Percentiles rank a stretch among this genome's conserved stretches.
These are phyloP conservation scores for Hypoxylon cercidicola DNA, from an alignment of 495 filamentous ascomycete genomes.

Conservation along the genomic window DNA sequence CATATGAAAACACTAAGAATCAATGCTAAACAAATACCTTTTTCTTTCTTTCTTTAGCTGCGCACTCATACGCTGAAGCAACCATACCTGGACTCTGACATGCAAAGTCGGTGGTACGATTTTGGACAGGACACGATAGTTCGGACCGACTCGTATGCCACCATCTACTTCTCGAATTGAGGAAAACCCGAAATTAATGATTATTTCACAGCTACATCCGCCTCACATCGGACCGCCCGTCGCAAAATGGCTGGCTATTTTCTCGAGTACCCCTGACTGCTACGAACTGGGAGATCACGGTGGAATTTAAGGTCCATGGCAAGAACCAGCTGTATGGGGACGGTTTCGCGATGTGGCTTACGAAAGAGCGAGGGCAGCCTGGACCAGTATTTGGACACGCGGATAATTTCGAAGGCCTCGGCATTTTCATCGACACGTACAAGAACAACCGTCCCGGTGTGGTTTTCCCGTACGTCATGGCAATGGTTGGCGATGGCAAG, in stretches of 20 bases:
- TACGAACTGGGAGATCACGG: constrained; percentile 98
- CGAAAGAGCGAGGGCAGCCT: constrained; percentile 82
- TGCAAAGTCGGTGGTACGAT: constrained; percentile 99
- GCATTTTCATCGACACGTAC: constrained; percentile 98
- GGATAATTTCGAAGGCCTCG: constrained; percentile 93
- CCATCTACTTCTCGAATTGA: constrained; percentile 4
- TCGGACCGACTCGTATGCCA: constrained; percentile 84
- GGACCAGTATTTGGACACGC: constrained; percentile 90
- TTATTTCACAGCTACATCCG: constrained; percentile 79
- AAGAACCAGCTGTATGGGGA: constrained; percentile 87
- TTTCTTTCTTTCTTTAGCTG: constrained; percentile 62
- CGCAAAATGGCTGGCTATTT: constrained; percentile 92
- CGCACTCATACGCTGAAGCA: constrained; percentile 55
- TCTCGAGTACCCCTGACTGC: constrained; percentile 94
- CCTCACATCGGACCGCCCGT: constrained; percentile 87
- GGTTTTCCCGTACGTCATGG: constrained; percentile 98
- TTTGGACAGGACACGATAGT: constrained; percentile 97
- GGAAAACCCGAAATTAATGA: constrained; percentile 14
- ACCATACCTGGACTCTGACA: constrained; percentile 97
- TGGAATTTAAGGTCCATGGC: constrained; percentile 91
- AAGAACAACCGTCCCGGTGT: constrained; percentile 98
- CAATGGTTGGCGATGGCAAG: constrained; percentile 93
- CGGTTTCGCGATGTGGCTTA: constrained; percentile 98
- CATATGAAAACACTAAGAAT: constrained; percentile 22
- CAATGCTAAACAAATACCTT: constrained; percentile 76